phyloP scores from a whole-genome alignment of 2,329 filamentous ascomycete genomes.

The Diaporthe sp. region DNA sequence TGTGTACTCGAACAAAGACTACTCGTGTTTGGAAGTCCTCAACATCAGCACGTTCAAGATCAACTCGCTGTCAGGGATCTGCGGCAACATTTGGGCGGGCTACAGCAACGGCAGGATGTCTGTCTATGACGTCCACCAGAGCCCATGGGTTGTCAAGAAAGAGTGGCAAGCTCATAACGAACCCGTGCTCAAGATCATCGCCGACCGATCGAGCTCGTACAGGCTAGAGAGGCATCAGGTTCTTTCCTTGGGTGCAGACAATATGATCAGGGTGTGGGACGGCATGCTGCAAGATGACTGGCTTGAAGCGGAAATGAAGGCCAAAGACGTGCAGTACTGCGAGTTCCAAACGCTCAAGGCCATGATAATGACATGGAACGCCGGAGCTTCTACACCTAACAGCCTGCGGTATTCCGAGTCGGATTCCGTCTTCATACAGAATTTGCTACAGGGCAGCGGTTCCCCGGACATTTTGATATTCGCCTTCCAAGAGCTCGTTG shows the following conservation, averaged over 20 bases:
- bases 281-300: conserved; percentile 94
- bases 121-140: conserved; percentile 86
- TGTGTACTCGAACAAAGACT: conserved; percentile 86
- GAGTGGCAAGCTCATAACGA: conserved; percentile 94
- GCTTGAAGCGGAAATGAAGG: conserved; percentile 92
- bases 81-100: conserved; percentile 88
- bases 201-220: conserved; percentile 87
- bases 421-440: conserved; percentile 84
- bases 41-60: conserved; percentile 97
- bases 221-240: conserved; percentile 88
- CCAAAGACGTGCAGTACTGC: conserved; percentile 85
- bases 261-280: conserved; percentile 89
- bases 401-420: conserved; percentile 79
- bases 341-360: conserved; percentile 85
- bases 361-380: conserved; percentile 94
- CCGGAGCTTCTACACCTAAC: conserved; percentile 92
- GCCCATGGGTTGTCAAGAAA: conserved; percentile 92
- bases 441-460: conserved; percentile 81
- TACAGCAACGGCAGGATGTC: conserved; percentile 96
- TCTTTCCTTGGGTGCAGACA: conserved; percentile 88
- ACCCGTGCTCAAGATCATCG: conserved; percentile 82
- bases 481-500: conserved; percentile 98
- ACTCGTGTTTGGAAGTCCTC: conserved; percentile 82
- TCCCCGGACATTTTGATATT: conserved; percentile 93
- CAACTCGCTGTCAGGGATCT: conserved; percentile 85